Evolutionary conservation across 495 filamentous ascomycete genomes (phyloP).

Genomic region (Aspergillus carlsbadensis): DNA sequence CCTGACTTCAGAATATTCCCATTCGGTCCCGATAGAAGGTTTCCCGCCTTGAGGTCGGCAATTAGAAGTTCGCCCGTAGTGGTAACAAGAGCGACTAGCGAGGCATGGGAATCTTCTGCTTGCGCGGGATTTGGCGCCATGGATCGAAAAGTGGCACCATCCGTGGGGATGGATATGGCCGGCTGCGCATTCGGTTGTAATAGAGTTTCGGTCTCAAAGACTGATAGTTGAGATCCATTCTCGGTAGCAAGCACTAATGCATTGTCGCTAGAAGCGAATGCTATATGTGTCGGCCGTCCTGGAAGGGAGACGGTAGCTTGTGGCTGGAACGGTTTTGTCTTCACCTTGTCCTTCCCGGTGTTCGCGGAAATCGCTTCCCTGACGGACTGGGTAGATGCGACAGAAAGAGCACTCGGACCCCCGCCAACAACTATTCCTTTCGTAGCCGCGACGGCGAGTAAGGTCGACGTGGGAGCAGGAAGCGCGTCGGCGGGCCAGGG

Average conservation of each 20-base stretch:
- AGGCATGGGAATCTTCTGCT: conserved; percentile 40
- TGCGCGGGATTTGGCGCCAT: conserved; percentile 78
- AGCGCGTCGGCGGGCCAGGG: conserved; percentile 72
- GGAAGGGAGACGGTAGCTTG: conserved; percentile 69
- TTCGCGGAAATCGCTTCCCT: conserved; percentile 68
- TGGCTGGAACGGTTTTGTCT: conserved; percentile 70
- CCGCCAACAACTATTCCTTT: conserved; percentile 86
- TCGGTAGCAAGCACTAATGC: conserved; percentile 83
- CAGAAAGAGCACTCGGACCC: conserved; percentile 71
- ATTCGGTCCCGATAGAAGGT: conserved; percentile 56
- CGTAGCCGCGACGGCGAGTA: conserved; percentile 77
- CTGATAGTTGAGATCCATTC: conserved; percentile 74
- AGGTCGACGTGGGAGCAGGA: conserved; percentile 78
- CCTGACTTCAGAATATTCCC: conserved; percentile 67
- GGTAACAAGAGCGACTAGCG: conserved; percentile 75
- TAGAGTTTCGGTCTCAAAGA: conserved; percentile 72
- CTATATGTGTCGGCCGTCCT: conserved; percentile 79
- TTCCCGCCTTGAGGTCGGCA: conserved; percentile 71
- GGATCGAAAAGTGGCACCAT: conserved; percentile 68
- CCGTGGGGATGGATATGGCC: conserved; percentile 72
- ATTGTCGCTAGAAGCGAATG: conserved; percentile 81
- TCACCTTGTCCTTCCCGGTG: conserved; percentile 53
- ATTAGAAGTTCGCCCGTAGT: conserved; percentile 76
- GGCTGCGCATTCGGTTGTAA: conserved; percentile 63
- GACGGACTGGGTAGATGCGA: conserved; percentile 75